phyloP scores from a whole-genome alignment of 345 rosid genomes.

The Schrenkiella parvula region DNA sequence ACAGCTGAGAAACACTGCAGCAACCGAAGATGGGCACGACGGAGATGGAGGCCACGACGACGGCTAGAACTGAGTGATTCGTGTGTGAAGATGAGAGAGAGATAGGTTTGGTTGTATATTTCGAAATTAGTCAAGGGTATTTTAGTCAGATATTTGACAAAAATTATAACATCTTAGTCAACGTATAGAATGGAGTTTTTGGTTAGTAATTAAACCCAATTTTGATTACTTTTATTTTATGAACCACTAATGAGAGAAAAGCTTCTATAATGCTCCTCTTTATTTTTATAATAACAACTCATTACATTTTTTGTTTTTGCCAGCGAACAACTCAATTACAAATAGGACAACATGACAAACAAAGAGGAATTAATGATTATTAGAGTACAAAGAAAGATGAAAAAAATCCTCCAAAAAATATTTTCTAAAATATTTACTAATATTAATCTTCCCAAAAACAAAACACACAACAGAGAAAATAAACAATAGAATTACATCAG shows the following conservation, averaged over 20 bases:
- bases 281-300: not conserved
- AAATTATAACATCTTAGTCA: not conserved
- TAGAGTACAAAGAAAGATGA: too few species aligned
- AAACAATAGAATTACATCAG: not conserved
- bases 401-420: too few species aligned
- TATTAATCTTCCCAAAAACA: too few species aligned
- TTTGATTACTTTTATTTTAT: not conserved
- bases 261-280: not conserved
- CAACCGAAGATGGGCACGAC: not conserved
- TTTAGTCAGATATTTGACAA: not conserved
- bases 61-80: not conserved
- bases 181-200: not conserved
- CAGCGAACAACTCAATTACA: too few species aligned
- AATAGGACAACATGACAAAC: too few species aligned
- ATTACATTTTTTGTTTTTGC: too few species aligned
- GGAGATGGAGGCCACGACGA: not conserved
- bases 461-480: not conserved
- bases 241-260: not conserved
- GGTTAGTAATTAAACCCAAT: not conserved
- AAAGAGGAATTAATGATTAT: too few species aligned
- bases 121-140: not conserved
- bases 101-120: not conserved
- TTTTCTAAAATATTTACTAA: too few species aligned
- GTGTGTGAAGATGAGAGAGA: not conserved
- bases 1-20: slow-evolving; percentile 1